These are phyloP conservation scores for Parastagonospora avenae DNA, from an alignment of 2,329 filamentous ascomycete genomes.

Conservation along the genomic window DNA sequence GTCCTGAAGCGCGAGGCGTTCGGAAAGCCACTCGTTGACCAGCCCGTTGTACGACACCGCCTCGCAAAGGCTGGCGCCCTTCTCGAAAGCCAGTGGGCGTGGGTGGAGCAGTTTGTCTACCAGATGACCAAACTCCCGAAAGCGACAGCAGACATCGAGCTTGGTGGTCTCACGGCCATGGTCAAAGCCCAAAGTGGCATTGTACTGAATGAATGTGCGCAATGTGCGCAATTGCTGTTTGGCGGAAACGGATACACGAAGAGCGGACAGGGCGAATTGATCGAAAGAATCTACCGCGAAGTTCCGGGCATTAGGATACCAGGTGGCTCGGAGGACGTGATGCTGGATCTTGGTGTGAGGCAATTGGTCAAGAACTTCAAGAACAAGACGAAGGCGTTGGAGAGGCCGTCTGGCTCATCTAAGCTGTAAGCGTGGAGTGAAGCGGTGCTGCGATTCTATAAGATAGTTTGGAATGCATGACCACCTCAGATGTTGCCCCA, in stretches of 20 bases:
- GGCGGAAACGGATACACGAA: constrained; percentile 75
- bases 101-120: constrained; percentile 74
- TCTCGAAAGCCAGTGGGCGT: constrained; percentile 72
- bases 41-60: constrained; percentile 75
- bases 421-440: constrained; percentile 45
- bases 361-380: constrained; percentile 74
- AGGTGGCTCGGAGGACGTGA: constrained; percentile 74
- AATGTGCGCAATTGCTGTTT: constrained; percentile 71
- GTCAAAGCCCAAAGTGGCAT: constrained; percentile 75
- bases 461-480: no score
- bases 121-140: constrained; percentile 67
- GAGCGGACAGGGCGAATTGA: constrained; percentile 71
- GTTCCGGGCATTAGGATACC: constrained; percentile 66
- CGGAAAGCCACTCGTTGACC: constrained; percentile 71
- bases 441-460: no score
- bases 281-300: constrained; percentile 70
- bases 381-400: constrained; percentile 60
- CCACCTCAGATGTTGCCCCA: no score
- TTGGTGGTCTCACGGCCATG: constrained; percentile 74
- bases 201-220: constrained; percentile 73
- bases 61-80: constrained; percentile 71
- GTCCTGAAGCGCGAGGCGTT: constrained; percentile 70
- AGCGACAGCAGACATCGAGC: constrained; percentile 63
- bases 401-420: constrained; percentile 49
- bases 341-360: constrained; percentile 71